phyloP scores from a whole-genome alignment of 495 filamentous ascomycete genomes.

The Sordaria brevicollis region DNA sequence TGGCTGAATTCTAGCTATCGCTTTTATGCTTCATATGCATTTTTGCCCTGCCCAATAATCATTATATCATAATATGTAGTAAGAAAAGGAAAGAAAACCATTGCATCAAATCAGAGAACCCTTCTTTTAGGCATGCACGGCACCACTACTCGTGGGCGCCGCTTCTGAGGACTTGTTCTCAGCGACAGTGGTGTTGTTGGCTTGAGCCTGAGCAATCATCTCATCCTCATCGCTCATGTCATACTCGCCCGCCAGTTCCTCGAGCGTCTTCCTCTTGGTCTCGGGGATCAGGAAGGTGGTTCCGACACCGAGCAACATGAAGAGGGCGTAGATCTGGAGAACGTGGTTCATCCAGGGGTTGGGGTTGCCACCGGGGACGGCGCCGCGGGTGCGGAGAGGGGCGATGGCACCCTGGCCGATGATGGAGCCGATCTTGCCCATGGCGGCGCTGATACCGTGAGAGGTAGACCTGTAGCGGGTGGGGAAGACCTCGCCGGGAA shows the following conservation, averaged over 20 bases:
- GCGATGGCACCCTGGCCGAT: conserved; percentile 44
- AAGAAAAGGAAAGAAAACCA: background rate
- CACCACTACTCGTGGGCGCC: background rate
- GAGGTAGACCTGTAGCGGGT: conserved; percentile 77
- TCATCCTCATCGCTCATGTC: conserved; percentile 6
- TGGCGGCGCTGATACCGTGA: conserved; percentile 72
- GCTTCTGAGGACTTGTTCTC: background rate
- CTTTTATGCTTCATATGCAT: no score
- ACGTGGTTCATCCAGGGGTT: conserved; percentile 70
- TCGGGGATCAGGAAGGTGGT: conserved; percentile 60
- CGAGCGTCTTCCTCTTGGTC: conserved; percentile 62
- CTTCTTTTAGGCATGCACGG: background rate
- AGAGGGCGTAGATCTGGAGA: conserved; percentile 69
- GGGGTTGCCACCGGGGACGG: conserved; percentile 22
- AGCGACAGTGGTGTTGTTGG: background rate
- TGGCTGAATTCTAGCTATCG: no score
- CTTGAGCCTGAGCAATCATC: background rate
- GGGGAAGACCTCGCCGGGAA: conserved; percentile 83
- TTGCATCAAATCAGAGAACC: background rate
- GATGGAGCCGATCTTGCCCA: conserved; percentile 51
- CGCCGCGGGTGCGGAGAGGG: conserved; percentile 37
- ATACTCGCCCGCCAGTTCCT: conserved; percentile 46
- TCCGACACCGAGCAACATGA: conserved; percentile 65
- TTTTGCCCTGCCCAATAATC: background rate
- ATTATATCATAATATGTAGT: background rate